Conservation (phyloP, 1,284 basidiomycete species). For the Bjerkandera adusta region DNA sequence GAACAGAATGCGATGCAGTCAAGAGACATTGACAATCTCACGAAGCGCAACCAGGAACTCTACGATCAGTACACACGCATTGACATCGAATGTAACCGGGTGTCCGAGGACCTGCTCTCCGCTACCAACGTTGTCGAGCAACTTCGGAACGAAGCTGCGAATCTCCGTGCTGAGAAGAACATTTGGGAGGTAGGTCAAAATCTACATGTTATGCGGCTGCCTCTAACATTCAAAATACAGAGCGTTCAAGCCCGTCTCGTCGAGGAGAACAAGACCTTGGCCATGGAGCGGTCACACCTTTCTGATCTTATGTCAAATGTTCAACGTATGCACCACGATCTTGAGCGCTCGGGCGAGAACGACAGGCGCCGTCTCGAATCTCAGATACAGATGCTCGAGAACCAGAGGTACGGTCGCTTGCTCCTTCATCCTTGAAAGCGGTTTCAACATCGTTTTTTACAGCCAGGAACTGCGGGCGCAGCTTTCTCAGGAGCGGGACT, state of each 20-base stretch:
- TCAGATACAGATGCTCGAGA: constrained; percentile 76
- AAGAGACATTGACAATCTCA: constrained; percentile 59
- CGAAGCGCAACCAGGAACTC: constrained; percentile 64
- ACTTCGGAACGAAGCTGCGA: constrained; percentile 81
- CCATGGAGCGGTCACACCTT: constrained; percentile 80
- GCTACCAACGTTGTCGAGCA: constrained; percentile 65
- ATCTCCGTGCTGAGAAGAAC: constrained; percentile 87
- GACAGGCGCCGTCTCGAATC: constrained; percentile 78
- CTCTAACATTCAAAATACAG: constrained; percentile 33
- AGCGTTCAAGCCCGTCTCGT: constrained; percentile 75
- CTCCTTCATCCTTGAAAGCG: not conserved
- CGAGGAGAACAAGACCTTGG: constrained; percentile 80
- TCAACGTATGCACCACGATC: constrained; percentile 86
- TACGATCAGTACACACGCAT: constrained; percentile 64
- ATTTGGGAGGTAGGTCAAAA: constrained; percentile 85
- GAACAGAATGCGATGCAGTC: constrained; percentile 56
- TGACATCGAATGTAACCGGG: constrained; percentile 64
- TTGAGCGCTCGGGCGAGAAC: constrained; percentile 80
- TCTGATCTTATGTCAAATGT: constrained; percentile 87
- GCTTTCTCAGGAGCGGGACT: constrained; percentile 78
- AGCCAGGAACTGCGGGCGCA: constrained; percentile 77
- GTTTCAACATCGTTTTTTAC: not conserved
- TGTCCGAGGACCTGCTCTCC: constrained; percentile 60
- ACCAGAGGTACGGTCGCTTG: constrained; percentile 75
- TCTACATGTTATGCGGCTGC: not conserved